Evolutionary conservation across 495 filamentous ascomycete genomes (phyloP), one percentile per base, ranked within the genome.

Genomic region (Penicillium chermesinum): DNA sequence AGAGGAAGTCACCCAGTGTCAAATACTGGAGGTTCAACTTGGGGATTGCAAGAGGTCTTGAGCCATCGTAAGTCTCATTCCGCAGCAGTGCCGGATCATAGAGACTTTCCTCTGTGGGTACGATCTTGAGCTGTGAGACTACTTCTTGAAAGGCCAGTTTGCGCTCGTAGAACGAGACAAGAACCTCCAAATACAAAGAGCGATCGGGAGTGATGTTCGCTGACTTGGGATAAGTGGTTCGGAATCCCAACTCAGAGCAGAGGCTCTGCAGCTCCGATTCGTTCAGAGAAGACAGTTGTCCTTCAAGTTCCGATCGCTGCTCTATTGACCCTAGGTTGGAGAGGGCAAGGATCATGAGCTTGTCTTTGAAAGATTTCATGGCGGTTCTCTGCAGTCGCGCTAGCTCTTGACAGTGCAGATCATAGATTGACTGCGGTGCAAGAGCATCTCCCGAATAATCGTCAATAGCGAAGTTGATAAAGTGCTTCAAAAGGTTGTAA

Each of bases 1-100:
- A 97, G 8, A 99, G 77, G 55, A 97, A 97, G 63, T 99, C 93
- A 3, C 93, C 90, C 27, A 96, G 80, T 7, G 89, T 91, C 19
- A 99, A 77, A 62, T 99, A 97, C 57, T 97, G 93, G 34, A 99
- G 75, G 59, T 95, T 97, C 41, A 97, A 69, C 55, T 97, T 99
- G 2, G 93, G 93, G 43, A 99, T 83, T 5, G 93, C 88, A 39
- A 99, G 73, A 8, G 93, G 90, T 19, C 81, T 80, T 30, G 91
- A 89, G 32, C 91, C 93, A 64, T 95, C 83, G 52, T 96, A 99
- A 10, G 77, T 78, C 56, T 95, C 91, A 48, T 91, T 91, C 38
- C 91, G 80, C 49, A 93, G 64, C 22, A 95, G 74, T n/a, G 84
- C 80, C 38, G 79, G 71, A 43, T 97, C 91, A 58, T 96, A 96